A percentile compares a stretch with the other conserved stretches of the same genome.
Conservation (phyloP, 805 yeast genomes). For the Pichia scutulata region DNA sequence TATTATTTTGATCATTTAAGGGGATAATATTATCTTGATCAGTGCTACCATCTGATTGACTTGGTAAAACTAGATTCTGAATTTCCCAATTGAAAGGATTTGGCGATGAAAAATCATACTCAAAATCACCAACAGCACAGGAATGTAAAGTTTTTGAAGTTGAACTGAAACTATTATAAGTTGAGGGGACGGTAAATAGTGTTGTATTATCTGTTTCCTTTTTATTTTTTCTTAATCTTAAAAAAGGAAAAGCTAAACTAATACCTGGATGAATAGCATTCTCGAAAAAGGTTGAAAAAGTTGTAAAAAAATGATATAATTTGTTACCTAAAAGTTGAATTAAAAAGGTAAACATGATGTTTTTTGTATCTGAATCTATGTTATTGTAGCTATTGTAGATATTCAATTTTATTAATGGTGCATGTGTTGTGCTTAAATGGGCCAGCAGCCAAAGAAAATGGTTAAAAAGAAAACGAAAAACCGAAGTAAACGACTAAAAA, state of each 20-base stretch:
- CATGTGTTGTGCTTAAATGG: not conserved
- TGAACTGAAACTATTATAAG: slow-evolving; percentile 1
- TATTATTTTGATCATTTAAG: not conserved
- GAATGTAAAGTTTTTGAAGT: slow-evolving; percentile 7
- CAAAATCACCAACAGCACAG: slow-evolving; percentile 28
- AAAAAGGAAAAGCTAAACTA: not conserved
- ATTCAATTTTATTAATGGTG: not conserved
- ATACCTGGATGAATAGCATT: not conserved
- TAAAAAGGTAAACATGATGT: not conserved
- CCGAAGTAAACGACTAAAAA: too few species aligned
- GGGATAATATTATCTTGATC: slow-evolving; percentile 1
- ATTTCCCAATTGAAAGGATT: slow-evolving; percentile 28
- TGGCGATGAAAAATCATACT: slow-evolving; percentile 22
- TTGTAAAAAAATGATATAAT: not conserved
- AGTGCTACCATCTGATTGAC: not conserved
- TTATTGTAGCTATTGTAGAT: not conserved
- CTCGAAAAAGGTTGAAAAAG: not conserved
- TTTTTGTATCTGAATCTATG: not conserved
- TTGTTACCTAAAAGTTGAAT: not conserved
- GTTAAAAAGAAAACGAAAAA: too few species aligned
- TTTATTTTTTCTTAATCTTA: not conserved
- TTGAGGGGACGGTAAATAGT: not conserved
- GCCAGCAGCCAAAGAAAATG: too few species aligned
- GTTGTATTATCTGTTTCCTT: not conserved
- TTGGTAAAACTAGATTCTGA: slow-evolving; percentile 13